These are phyloP conservation scores for Talaromyces atroroseus DNA, from an alignment of 2,329 filamentous ascomycete species.

Conservation along the genomic window DNA sequence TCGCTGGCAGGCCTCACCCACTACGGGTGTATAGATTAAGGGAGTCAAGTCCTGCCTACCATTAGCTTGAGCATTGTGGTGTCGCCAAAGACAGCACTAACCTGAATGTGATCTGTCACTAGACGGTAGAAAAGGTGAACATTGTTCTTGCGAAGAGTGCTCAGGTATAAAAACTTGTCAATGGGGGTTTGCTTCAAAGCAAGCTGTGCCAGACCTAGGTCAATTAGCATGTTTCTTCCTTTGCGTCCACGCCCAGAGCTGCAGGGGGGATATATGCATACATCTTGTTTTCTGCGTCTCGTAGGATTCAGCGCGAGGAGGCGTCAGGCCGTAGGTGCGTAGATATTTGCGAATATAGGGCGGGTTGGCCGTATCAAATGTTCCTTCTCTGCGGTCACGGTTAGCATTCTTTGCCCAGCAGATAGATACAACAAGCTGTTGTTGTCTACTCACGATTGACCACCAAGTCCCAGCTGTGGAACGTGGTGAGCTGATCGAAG, in stretches of 20 bases:
- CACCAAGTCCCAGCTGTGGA: slow-evolving; percentile 5
- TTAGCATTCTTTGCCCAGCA: neutral
- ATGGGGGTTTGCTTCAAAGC: slow-evolving; percentile 43
- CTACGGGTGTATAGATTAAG: slow-evolving; percentile 47
- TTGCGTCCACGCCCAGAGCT: neutral
- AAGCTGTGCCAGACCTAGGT: slow-evolving; percentile 40
- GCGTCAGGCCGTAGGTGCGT: slow-evolving; percentile 47
- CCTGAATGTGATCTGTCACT: slow-evolving; percentile 43
- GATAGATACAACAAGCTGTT: neutral
- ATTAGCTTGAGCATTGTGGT: neutral
- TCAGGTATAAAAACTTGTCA: slow-evolving; percentile 48
- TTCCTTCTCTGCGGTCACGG: slow-evolving; percentile 31
- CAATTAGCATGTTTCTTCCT: slow-evolving; percentile 4
- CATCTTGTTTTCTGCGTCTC: slow-evolving; percentile 47
- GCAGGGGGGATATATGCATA: slow-evolving; percentile 19
- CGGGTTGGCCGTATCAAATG: slow-evolving; percentile 47
- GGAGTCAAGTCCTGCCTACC: slow-evolving; percentile 42
- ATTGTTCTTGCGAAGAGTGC: slow-evolving; percentile 47
- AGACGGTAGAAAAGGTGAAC: slow-evolving; percentile 50
- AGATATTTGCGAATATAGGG: slow-evolving; percentile 48
- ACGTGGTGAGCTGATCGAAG: slow-evolving; percentile 10
- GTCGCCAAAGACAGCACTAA: slow-evolving; percentile 17
- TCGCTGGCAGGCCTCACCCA: slow-evolving; percentile 92
- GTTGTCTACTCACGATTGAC: slow-evolving; percentile 9
- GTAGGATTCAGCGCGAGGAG: slow-evolving; percentile 45